Evolutionary conservation across 352 stramenopile species (phyloP).

Genomic region (Blastocystis hominis): DNA sequence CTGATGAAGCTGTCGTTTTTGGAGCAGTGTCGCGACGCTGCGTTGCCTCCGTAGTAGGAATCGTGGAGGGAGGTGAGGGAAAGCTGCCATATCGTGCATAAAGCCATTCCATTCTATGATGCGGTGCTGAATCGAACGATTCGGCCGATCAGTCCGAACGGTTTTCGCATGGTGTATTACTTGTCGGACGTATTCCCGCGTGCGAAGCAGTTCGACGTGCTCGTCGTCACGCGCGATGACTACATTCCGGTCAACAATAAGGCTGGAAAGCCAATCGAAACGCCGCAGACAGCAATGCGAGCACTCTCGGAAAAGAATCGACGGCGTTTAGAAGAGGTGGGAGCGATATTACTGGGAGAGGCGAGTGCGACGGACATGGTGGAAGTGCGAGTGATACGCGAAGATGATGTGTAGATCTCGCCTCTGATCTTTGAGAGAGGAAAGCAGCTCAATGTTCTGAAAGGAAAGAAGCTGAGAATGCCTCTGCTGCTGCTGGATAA

Average conservation of each 20-base stretch:
- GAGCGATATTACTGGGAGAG: neutral
- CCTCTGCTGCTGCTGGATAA: neutral
- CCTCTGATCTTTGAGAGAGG: neutral
- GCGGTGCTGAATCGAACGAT: conserved; percentile 24
- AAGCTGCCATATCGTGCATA: conserved; percentile 50
- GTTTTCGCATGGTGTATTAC: conserved; percentile 36
- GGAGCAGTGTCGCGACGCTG: neutral
- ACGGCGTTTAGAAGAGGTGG: neutral
- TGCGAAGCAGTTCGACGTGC: neutral
- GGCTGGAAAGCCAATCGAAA: conserved; percentile 2
- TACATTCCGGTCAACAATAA: conserved; percentile 5
- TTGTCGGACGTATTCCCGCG: conserved; percentile 12
- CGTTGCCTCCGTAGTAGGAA: conserved; percentile 6
- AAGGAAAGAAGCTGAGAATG: neutral
- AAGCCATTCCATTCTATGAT: conserved; percentile 45
- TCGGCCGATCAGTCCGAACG: conserved; percentile 28
- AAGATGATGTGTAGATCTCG: conserved; percentile 12
- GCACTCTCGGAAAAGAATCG: neutral
- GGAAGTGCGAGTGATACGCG: neutral
- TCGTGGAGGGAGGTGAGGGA: neutral
- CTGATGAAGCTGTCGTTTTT: conserved; percentile 7
- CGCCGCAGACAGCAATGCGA: neutral
- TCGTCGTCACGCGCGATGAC: conserved; percentile 13
- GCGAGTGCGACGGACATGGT: neutral
- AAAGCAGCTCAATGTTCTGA: neutral